Conservation (phyloP, 305 asterid genomes). For the Fraxinus sp. region DNA sequence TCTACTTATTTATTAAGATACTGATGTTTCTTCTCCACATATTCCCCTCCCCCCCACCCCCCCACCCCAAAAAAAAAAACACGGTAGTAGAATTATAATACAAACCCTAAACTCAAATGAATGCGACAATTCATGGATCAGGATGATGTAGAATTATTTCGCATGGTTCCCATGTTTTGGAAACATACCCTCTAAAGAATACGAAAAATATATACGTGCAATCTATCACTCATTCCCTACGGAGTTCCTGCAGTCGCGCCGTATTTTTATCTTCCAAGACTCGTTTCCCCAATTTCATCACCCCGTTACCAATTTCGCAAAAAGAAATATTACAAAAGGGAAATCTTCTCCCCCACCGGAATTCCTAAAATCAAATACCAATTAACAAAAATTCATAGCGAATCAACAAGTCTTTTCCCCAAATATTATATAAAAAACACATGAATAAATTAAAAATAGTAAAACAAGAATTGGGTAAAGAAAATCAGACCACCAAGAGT, state of each 20-base stretch:
- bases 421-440: not conserved
- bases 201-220: not conserved
- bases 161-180: not conserved
- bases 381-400: not conserved
- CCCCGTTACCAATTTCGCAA: not conserved
- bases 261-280: not conserved
- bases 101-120: not conserved
- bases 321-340: not conserved
- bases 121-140: not conserved
- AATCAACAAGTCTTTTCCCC: not conserved
- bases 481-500: slow-evolving; percentile 84
- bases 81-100: not conserved
- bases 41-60: too few relatives aligned
- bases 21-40: not conserved
- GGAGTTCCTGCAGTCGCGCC: not conserved
- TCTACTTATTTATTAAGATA: not conserved
- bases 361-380: not conserved
- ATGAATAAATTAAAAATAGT: not conserved
- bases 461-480: not conserved
- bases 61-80: not conserved
- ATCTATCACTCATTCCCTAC: not conserved
- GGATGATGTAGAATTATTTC: not conserved
- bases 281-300: slow-evolving; percentile 4
- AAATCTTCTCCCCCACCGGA: not conserved
- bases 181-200: not conserved